These are phyloP conservation scores for Paxillus involutus DNA, from an alignment of 768 basidiomycete genomes.

Conservation along the genomic window DNA sequence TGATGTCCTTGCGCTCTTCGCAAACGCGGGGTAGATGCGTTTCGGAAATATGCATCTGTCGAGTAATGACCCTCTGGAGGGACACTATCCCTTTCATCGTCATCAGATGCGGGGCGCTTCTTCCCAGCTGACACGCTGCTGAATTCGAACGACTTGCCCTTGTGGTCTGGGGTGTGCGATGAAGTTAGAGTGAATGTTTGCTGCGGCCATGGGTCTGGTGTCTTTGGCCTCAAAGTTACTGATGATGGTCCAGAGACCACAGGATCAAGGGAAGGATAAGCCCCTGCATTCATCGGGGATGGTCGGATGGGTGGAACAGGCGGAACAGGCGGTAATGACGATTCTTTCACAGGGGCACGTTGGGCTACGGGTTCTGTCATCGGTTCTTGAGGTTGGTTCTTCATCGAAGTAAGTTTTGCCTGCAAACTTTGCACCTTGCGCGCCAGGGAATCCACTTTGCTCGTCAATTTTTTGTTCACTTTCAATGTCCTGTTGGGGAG, in stretches of 20 bases:
- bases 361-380: conserved; percentile 2
- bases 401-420: conserved; percentile 57
- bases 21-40: conserved; percentile 56
- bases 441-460: conserved; percentile 68
- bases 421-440: conserved; percentile 75
- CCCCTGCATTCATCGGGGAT: conserved; percentile 13
- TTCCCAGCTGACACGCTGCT: conserved; percentile 50
- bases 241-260: conserved; percentile 46
- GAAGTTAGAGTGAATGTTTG: conserved; percentile 20
- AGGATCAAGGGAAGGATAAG: conserved; percentile 9
- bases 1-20: conserved; percentile 59
- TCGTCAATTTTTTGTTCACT: conserved; percentile 73
- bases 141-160: conserved; percentile 28
- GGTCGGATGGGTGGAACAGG: conserved; percentile 16
- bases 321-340: conserved; percentile 11
- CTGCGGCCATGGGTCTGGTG: conserved; percentile 44
- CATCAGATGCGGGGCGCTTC: conserved; percentile 77
- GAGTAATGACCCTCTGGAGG: conserved; percentile 66
- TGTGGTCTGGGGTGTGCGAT: conserved; percentile 50
- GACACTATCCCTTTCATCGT: conserved; percentile 62
- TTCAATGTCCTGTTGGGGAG: conserved; percentile 59
- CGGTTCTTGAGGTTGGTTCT: conserved; percentile 35
- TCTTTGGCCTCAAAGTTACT: conserved; percentile 43
- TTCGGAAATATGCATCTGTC: conserved; percentile 34
- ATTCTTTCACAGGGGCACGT: conserved; percentile 7